Base-by-base conservation (phyloP, 2,329 filamentous ascomycete species). In the Neurospora sp. region DNA sequence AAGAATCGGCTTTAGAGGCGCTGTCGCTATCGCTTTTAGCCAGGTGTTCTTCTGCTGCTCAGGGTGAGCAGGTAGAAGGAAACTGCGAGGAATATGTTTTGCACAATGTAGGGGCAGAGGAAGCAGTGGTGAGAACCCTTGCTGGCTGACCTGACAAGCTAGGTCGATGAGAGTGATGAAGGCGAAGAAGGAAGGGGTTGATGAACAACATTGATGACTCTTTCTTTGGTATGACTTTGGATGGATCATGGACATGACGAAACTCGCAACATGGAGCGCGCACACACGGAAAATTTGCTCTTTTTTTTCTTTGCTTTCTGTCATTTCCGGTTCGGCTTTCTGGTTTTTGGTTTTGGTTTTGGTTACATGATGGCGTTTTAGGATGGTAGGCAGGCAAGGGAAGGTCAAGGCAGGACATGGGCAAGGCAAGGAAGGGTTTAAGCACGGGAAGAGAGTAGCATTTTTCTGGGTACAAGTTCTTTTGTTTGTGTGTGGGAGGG, bases 171-270 rank as follows among this genome's bases (percentile, higher is more conserved):
- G 5, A 52, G 11, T 2, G 11, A 52, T 3, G 19, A 52, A 11
- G 58, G 23, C 23, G 38, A 38, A 68, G 66, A 39, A 39, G 67
- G 36, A 39, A 46, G 40, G 62, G n/a, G 58, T 67, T 67, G 28
- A 62, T 39, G 46, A 52, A 36, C 8, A 36, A 36, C 33, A 1
- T 67, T 67, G 28, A 62, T 39, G 46, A 52, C 38, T 38, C 23
- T 68, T 66, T 66, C 10, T 66, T 70, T 68, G 7, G 28, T 40
- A 13, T 66, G 5, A 62, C 68, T 3, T 42, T 52, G n/a, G 11
- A n/a, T 52, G 11, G 67, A 58, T 67, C 70, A 71, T 69, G 72
- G 42, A 67, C n/a, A 43, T 43, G 42, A 71, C 46, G 70, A 72
- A 71, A 70, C 19, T 72, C 69, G 70, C 46, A 66, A 67, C 68